Conservation (phyloP, 139 green algal genomes). For the Astrephomene gubernaculifera region DNA sequence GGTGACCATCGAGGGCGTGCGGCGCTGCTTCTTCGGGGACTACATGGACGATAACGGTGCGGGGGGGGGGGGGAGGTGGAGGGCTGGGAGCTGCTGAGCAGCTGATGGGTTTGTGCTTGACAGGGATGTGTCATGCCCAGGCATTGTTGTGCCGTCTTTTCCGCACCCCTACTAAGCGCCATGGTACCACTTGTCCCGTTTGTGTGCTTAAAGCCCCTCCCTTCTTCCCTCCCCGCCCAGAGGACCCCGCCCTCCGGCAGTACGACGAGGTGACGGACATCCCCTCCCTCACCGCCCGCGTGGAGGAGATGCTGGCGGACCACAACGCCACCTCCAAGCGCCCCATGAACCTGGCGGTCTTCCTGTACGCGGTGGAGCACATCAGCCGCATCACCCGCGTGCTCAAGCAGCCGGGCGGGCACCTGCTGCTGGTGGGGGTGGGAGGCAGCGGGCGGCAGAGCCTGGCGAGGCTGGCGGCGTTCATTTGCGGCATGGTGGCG, state of each 20-base stretch:
- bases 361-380: constrained; percentile 85
- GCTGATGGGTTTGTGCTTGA: too few species aligned
- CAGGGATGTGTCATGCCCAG: neutral
- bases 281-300: constrained; percentile 29
- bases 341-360: constrained; percentile 85
- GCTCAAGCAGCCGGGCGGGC: constrained; percentile 65
- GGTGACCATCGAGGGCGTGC: constrained; percentile 48
- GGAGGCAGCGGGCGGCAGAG: constrained; percentile 80
- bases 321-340: constrained; percentile 82
- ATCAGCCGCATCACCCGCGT: constrained; percentile 68
- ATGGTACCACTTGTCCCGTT: too few species aligned
- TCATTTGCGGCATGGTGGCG: constrained; percentile 76
- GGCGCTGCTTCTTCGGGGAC: constrained; percentile 75
- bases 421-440: constrained; percentile 85
- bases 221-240: neutral
- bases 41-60: constrained; percentile 65
- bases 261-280: constrained; percentile 48
- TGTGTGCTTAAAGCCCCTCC: too few species aligned
- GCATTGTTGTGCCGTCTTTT: neutral
- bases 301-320: constrained; percentile 78
- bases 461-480: constrained; percentile 78
- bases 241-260: neutral
- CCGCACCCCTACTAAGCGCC: too few species aligned
- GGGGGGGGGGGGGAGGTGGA: neutral
- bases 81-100: neutral